phyloP scores from a whole-genome alignment of 2,329 filamentous ascomycete genomes.

The Fusarium aywerte region DNA sequence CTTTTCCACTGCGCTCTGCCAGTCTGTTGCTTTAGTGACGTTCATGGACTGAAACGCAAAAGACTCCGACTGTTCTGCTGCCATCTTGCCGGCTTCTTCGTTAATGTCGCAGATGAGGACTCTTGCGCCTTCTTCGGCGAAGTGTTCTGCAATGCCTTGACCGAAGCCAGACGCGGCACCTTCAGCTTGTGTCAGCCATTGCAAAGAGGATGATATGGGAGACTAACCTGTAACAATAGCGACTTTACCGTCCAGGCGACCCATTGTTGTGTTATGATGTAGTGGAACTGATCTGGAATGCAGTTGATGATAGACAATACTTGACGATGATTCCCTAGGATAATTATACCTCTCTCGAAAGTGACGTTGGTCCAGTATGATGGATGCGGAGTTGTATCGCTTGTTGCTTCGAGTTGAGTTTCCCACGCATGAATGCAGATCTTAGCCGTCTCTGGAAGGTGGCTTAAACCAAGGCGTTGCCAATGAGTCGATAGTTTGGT shows the following conservation, averaged over 20 bases:
- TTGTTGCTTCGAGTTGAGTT: not conserved
- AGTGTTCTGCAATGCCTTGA: conserved; percentile 22
- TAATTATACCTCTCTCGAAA: not conserved
- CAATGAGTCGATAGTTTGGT: not conserved
- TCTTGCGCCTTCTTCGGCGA: conserved; percentile 5
- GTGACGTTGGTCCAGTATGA: not conserved
- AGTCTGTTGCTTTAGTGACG: not conserved
- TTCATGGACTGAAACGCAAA: conserved; percentile 11
- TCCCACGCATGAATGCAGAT: not conserved
- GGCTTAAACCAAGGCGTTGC: not conserved
- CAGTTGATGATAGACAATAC: fast-evolving
- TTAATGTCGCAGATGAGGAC: conserved; percentile 15
- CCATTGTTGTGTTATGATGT: not conserved
- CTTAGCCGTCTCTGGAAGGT: not conserved
- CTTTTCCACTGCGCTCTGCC: conserved; percentile 1
- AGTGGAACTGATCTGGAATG: not conserved
- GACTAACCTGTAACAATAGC: conserved; percentile 16
- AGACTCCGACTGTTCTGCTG: not conserved
- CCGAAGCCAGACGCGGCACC: conserved; percentile 25
- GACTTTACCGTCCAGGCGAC: conserved; percentile 18
- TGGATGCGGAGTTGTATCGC: not conserved
- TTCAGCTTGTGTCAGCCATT: not conserved
- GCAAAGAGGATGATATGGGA: fast-evolving
- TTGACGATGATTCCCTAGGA: not conserved
- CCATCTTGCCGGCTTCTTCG: not conserved